Percentiles rank a stretch among this genome's conserved stretches.
These are phyloP conservation scores for Coniochaeta sp. DNA, from an alignment of 2,329 filamentous ascomycete species.

Conservation along the genomic window DNA sequence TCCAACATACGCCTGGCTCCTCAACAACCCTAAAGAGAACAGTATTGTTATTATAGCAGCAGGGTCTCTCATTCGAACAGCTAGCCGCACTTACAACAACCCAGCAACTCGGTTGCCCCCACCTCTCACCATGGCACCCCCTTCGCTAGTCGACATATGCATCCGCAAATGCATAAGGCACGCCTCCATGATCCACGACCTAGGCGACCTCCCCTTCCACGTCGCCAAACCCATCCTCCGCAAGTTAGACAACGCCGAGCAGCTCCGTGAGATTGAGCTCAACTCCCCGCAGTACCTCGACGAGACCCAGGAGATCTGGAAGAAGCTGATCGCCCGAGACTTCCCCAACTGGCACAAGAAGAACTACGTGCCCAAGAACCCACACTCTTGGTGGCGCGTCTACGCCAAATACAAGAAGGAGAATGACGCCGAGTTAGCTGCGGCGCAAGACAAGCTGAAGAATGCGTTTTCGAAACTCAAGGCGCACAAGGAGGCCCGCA, in stretches of 20 bases:
- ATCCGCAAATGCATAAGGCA: slow-evolving; percentile 45
- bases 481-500: slow-evolving; percentile 49
- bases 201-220: slow-evolving; percentile 65
- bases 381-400: slow-evolving; percentile 68
- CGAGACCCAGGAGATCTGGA: slow-evolving; percentile 68
- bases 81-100: background rate
- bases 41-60: too few relatives aligned
- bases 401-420: slow-evolving; percentile 63
- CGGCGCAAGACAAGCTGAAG: slow-evolving; percentile 51
- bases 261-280: slow-evolving; percentile 68
- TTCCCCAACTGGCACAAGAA: slow-evolving; percentile 61
- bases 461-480: slow-evolving; percentile 50
- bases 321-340: slow-evolving; percentile 69
- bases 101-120: background rate
- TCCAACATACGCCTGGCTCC: too few relatives aligned
- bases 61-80: too few relatives aligned
- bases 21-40: too few relatives aligned
- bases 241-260: slow-evolving; percentile 64
- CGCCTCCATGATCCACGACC: slow-evolving; percentile 52
- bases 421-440: slow-evolving; percentile 47
- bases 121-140: slow-evolving; percentile 11
- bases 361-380: slow-evolving; percentile 57
- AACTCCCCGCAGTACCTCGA: slow-evolving; percentile 70
- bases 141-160: slow-evolving; percentile 43
- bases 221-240: slow-evolving; percentile 61